Evolutionary conservation across 192 early-diverging fungal genomes (phyloP).

Genomic region (Ambispora gerdemannii): DNA sequence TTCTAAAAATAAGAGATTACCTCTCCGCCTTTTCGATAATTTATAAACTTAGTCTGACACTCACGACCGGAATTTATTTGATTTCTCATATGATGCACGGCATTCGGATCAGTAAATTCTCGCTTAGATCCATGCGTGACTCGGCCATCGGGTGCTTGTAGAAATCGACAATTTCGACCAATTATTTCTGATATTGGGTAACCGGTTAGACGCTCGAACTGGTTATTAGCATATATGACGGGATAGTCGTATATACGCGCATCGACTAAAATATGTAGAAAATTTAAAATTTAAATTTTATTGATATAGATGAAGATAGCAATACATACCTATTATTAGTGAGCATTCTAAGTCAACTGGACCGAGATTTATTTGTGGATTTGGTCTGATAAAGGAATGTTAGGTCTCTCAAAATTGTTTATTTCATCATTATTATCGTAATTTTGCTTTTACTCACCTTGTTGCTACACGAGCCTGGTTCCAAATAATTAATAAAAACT

Average conservation of each 20-base stretch:
- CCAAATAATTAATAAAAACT: background rate
- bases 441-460: background rate
- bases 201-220: conserved; percentile 60
- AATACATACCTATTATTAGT: conserved; percentile 42
- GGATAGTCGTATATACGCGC: conserved; percentile 57
- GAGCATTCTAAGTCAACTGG: conserved; percentile 57
- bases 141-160: conserved; percentile 51
- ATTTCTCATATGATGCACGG: conserved; percentile 52
- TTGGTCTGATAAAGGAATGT: conserved; percentile 38
- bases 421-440: background rate
- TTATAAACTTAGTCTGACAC: conserved; percentile 61
- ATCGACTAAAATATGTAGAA: conserved; percentile 37
- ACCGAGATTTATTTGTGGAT: conserved; percentile 56
- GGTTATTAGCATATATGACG: conserved; percentile 60
- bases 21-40: conserved; percentile 66
- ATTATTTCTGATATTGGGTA: conserved; percentile 44
- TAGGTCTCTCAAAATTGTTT: background rate
- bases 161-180: conserved; percentile 50
- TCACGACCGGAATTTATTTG: conserved; percentile 49
- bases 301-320: background rate
- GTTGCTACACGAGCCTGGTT: conserved; percentile 15
- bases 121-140: conserved; percentile 49
- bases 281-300: background rate
- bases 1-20: conserved; percentile 28
- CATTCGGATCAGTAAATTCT: conserved; percentile 52